Percentiles rank a stretch among this genome's conserved stretches.
These are phyloP conservation scores for Trametes elegans DNA, from an alignment of 768 basidiomycete species.

Conservation along the genomic window DNA sequence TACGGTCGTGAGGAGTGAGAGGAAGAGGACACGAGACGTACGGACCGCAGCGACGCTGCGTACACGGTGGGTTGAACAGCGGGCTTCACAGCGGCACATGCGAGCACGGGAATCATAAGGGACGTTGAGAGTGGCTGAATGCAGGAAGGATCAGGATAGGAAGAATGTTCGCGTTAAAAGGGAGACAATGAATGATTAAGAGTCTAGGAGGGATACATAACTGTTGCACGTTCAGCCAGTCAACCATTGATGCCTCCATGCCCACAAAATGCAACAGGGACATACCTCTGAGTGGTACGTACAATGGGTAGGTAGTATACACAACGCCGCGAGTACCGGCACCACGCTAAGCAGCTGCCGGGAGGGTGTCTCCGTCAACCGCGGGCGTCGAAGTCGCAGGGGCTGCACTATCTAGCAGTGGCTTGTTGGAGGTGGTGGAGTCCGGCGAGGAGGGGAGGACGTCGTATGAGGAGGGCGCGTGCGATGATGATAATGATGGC, in stretches of 20 bases:
- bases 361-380: slow-evolving; percentile 1
- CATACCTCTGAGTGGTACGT: slow-evolving; percentile 12
- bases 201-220: slow-evolving; percentile 10
- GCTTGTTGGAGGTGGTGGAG: slow-evolving; percentile 39
- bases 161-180: background rate
- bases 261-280: background rate
- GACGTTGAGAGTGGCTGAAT: background rate
- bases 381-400: background rate
- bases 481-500: slow-evolving; percentile 28
- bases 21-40: background rate
- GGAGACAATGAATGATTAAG: background rate
- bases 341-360: background rate
- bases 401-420: slow-evolving; percentile 32
- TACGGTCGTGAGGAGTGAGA: background rate
- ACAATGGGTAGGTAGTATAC: slow-evolving; percentile 13
- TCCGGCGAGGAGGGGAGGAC: slow-evolving; percentile 46
- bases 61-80: no score
- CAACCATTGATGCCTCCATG: background rate
- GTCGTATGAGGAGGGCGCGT: slow-evolving; percentile 36
- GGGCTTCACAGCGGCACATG: no score
- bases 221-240: background rate
- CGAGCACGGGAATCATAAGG: background rate
- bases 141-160: background rate
- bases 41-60: slow-evolving; percentile 5
- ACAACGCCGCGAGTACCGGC: background rate